A percentile compares a stretch with the other conserved stretches of the same genome.
Evolutionary conservation across 2,329 filamentous ascomycete species (phyloP).

Genomic region (Daldinia sp.): DNA sequence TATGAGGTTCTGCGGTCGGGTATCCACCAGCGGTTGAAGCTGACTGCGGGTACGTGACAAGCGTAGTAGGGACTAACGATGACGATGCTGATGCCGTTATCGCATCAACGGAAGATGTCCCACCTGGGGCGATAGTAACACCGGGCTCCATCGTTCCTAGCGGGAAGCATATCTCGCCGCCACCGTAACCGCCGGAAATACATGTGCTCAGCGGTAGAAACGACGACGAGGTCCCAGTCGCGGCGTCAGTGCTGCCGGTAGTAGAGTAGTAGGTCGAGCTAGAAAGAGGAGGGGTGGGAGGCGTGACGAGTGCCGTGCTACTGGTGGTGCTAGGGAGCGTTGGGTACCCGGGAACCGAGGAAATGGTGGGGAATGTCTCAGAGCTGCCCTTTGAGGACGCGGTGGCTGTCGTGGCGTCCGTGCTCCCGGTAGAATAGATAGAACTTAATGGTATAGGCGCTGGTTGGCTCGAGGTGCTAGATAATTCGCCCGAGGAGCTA

Average conservation of each 20-base stretch:
- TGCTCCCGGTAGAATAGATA: slow-evolving; percentile 30
- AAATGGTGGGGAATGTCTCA: slow-evolving; percentile 34
- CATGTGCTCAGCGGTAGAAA: slow-evolving; percentile 25
- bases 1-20: slow-evolving; percentile 14
- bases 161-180: slow-evolving; percentile 30
- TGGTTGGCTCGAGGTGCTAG: slow-evolving; percentile 34
- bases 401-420: slow-evolving; percentile 33
- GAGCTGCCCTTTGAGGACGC: slow-evolving; percentile 21
- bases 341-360: slow-evolving; percentile 16
- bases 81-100: slow-evolving; percentile 18
- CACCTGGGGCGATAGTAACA: not conserved
- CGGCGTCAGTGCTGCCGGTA: slow-evolving; percentile 25
- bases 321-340: slow-evolving; percentile 9
- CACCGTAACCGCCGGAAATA: slow-evolving; percentile 38
- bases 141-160: slow-evolving; percentile 9
- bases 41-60: slow-evolving; percentile 26
- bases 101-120: slow-evolving; percentile 27
- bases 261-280: slow-evolving; percentile 6
- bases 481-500: slow-evolving; percentile 9
- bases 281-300: not conserved
- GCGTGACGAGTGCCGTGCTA: slow-evolving; percentile 14
- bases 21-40: slow-evolving; percentile 18
- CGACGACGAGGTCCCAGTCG: slow-evolving; percentile 18
- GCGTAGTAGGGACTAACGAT: slow-evolving; percentile 34
- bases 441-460: slow-evolving; percentile 8